Evolutionary conservation across 1,139 yeast genomes (phyloP).

Genomic region (Candida sp.): DNA sequence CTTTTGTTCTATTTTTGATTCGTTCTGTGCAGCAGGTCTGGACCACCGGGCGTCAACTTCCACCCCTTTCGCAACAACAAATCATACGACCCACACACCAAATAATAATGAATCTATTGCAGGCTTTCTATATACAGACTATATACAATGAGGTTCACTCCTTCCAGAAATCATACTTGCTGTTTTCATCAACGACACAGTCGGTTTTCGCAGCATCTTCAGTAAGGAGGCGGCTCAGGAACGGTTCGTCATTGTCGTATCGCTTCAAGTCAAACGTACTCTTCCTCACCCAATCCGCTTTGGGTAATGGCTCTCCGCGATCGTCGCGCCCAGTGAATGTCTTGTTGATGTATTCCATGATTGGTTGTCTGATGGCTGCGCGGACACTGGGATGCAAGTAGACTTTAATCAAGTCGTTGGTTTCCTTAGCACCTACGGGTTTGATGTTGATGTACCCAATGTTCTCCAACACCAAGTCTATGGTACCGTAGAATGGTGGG

Average conservation of each 20-base stretch:
- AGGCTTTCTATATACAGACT: too few relatives aligned
- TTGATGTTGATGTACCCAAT: slow-evolving; percentile 68
- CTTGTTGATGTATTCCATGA: slow-evolving; percentile 35
- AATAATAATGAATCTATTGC: too few relatives aligned
- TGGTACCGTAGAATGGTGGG: slow-evolving; percentile 71
- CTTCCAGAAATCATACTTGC: slow-evolving; percentile 21
- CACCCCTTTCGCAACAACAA: too few relatives aligned
- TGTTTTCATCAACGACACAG: slow-evolving; percentile 15
- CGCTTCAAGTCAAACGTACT: slow-evolving; percentile 31
- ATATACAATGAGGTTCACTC: not conserved
- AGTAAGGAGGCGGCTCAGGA: slow-evolving; percentile 23
- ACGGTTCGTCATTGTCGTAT: slow-evolving; percentile 26
- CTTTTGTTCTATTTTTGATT: too few relatives aligned
- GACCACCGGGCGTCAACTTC: too few relatives aligned
- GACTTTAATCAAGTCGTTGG: slow-evolving; percentile 33
- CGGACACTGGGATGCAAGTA: slow-evolving; percentile 36
- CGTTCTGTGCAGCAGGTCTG: too few relatives aligned
- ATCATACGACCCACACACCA: too few relatives aligned
- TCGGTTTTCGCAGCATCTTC: slow-evolving; percentile 5
- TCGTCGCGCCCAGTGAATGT: slow-evolving; percentile 41
- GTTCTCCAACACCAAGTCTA: slow-evolving; percentile 72
- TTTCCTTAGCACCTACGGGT: slow-evolving; percentile 56
- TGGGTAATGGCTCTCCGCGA: slow-evolving; percentile 37
- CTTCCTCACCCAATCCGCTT: slow-evolving; percentile 30
- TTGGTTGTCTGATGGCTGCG: slow-evolving; percentile 39